Evolutionary conservation across 495 filamentous ascomycete genomes (phyloP).

Genomic region (Chaetomidium leptoderma): DNA sequence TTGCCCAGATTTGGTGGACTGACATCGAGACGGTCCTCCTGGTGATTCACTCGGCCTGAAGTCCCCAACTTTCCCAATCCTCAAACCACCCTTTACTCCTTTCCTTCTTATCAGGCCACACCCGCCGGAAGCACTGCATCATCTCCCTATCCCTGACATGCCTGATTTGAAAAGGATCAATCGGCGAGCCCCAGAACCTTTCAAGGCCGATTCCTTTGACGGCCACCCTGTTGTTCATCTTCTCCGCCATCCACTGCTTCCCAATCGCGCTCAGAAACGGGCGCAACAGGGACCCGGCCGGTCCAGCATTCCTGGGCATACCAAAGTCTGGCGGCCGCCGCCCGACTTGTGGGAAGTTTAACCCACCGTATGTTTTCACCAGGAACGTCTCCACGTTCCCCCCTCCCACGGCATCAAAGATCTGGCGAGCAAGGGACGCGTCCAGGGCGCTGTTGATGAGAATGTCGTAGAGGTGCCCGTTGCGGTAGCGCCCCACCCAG

Average conservation of each 20-base stretch:
- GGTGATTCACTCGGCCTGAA: background rate
- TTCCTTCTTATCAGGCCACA: background rate
- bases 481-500: background rate
- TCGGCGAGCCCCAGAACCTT: background rate
- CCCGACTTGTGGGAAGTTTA: background rate
- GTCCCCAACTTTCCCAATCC: background rate
- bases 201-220: background rate
- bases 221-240: background rate
- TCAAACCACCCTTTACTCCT: background rate
- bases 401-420: background rate
- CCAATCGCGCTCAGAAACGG: background rate
- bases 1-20: too few species aligned
- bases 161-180: background rate
- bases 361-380: background rate
- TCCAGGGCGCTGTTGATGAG: background rate
- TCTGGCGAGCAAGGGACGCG: background rate
- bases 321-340: background rate
- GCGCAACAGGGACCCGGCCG: background rate
- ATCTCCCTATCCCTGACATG: background rate
- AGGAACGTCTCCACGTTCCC: background rate
- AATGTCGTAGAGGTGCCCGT: background rate
- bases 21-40: too few species aligned
- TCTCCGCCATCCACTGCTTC: background rate
- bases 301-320: background rate
- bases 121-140: background rate